phyloP scores from a whole-genome alignment of 768 basidiomycete species.

The Kwoniella bestiolae region DNA sequence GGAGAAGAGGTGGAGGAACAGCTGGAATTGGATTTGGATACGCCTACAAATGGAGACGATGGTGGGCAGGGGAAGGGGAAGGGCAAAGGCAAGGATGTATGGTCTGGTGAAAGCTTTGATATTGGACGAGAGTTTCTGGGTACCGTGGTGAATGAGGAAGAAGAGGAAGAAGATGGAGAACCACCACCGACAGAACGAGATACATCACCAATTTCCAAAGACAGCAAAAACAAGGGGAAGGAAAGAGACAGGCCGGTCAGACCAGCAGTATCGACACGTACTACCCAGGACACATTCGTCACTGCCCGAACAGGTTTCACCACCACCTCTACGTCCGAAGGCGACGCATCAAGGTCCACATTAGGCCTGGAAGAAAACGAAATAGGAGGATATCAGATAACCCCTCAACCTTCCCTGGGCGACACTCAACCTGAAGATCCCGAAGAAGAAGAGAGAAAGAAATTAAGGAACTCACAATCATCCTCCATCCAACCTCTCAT shows the following conservation, averaged over 20 bases:
- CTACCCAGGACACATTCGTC: slow-evolving; percentile 49
- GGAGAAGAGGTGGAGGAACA: slow-evolving; percentile 19
- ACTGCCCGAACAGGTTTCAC: slow-evolving; percentile 44
- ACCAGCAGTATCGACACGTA: slow-evolving; percentile 29
- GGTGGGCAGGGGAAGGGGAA: slow-evolving; percentile 17
- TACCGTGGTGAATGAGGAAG: not conserved
- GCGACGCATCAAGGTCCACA: slow-evolving; percentile 19
- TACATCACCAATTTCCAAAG: too few species aligned
- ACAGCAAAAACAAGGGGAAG: not conserved
- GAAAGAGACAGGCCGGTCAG: not conserved
- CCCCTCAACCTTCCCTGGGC: slow-evolving; percentile 6
- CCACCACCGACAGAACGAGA: slow-evolving; percentile 1
- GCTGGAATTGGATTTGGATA: slow-evolving; percentile 15
- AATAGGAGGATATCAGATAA: not conserved
- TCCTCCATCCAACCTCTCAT: slow-evolving; percentile 36
- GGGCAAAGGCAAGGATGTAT: slow-evolving; percentile 45
- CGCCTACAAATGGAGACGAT: slow-evolving; percentile 16
- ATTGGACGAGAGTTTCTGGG: slow-evolving; percentile 46
- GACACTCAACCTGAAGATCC: not conserved
- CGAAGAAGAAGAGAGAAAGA: not conserved
- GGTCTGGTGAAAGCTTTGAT: slow-evolving; percentile 53
- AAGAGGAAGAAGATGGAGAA: slow-evolving; percentile 4
- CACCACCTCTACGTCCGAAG: not conserved
- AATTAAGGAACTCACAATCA: slow-evolving; percentile 23
- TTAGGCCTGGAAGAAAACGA: slow-evolving; percentile 1